Evolutionary conservation across 345 rosid species (phyloP).

Genomic region (Brassica napus): DNA sequence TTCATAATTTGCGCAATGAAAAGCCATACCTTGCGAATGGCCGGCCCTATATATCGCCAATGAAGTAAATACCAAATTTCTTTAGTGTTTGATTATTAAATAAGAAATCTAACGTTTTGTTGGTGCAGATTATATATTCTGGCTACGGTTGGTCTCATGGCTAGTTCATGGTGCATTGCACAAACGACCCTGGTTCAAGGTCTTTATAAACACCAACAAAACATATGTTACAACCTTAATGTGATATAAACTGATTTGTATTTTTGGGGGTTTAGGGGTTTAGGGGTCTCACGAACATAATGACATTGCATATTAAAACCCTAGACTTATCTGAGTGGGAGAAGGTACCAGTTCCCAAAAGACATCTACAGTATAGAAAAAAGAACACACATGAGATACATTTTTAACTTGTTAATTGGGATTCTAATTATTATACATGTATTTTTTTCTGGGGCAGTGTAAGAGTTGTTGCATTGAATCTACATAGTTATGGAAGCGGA

Average conservation of each 20-base stretch:
- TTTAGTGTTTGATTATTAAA: slow-evolving; percentile 2
- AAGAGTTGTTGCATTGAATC: too few relatives aligned
- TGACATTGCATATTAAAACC: slow-evolving; percentile 73
- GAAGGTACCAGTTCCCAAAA: slow-evolving; percentile 74
- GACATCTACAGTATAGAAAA: slow-evolving; percentile 42
- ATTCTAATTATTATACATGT: neutral
- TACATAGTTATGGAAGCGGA: too few relatives aligned
- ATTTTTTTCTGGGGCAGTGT: neutral
- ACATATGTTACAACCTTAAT: slow-evolving; percentile 12
- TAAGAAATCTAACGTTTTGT: neutral
- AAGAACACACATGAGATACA: neutral
- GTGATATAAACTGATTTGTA: slow-evolving; percentile 9
- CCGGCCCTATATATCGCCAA: slow-evolving; percentile 61
- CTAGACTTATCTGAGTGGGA: slow-evolving; percentile 89
- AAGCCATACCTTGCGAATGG: slow-evolving; percentile 95
- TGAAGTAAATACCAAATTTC: slow-evolving; percentile 50
- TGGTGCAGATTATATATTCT: slow-evolving; percentile 78
- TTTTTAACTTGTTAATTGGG: neutral
- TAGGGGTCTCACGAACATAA: slow-evolving; percentile 89
- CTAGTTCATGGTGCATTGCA: slow-evolving; percentile 95
- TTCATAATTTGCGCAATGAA: slow-evolving; percentile 90
- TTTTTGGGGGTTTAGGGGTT: slow-evolving; percentile 25
- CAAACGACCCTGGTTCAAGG: slow-evolving; percentile 83
- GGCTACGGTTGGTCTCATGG: slow-evolving; percentile 87
- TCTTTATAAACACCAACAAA: slow-evolving; percentile 37